These are phyloP conservation scores for Lasiosphaeria miniovina DNA, from an alignment of 495 filamentous ascomycete species.

Conservation along the genomic window DNA sequence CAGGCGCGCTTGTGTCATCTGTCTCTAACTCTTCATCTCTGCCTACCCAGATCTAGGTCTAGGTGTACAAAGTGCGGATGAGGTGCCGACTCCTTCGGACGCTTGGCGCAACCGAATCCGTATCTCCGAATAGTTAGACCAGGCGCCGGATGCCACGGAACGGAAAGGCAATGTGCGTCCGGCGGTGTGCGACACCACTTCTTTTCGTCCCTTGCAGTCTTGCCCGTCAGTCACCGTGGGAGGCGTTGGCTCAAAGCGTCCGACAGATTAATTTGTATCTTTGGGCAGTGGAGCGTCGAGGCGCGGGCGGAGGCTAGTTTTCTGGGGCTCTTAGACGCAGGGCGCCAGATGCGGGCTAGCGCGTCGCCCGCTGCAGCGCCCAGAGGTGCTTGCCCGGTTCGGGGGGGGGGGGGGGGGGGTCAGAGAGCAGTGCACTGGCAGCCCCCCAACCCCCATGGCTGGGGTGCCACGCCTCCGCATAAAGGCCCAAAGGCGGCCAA, in stretches of 20 bases:
- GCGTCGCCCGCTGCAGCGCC: neutral
- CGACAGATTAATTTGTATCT: neutral
- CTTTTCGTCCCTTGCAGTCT: neutral
- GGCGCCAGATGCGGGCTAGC: neutral
- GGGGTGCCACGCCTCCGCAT: neutral
- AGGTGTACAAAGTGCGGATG: too few species aligned
- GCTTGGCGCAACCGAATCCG: too few species aligned
- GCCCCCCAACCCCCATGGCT: neutral
- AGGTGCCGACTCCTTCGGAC: too few species aligned
- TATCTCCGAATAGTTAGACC: too few species aligned
- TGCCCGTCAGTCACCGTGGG: neutral
- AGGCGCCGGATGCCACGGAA: neutral
- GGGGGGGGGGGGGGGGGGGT: neutral
- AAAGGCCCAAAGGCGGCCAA: neutral
- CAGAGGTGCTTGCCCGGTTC: neutral
- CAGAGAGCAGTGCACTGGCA: too few species aligned
- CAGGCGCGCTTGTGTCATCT: too few species aligned
- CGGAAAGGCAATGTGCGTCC: neutral
- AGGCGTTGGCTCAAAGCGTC: neutral
- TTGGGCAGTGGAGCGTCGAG: neutral
- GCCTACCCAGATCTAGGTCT: too few species aligned
- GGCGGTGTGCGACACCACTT: slow-evolving; percentile 1
- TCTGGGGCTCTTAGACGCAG: neutral
- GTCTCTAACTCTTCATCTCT: too few species aligned
- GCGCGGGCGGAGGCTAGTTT: neutral